Evolutionary conservation across 2,329 filamentous ascomycete species (phyloP), one percentile per base, ranked within the genome.

Genomic region (Chaetomiaceae sp.): DNA sequence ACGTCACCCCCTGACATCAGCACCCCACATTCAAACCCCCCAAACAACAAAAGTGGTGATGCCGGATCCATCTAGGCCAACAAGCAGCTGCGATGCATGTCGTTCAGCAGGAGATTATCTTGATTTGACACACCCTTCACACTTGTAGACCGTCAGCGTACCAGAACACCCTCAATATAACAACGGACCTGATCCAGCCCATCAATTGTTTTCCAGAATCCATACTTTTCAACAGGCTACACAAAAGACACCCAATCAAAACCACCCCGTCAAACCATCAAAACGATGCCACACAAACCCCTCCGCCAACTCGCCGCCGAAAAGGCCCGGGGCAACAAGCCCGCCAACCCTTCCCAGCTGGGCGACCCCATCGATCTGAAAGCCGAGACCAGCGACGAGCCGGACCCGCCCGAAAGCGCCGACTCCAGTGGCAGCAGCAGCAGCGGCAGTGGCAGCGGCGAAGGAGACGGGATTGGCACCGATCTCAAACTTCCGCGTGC

Each of bases 351-450:
- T 3, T 56, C 57, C 32, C 51, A 55, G 44, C 56, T 64, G 2
- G 62, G 62, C 46, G 62, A 63, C 20, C 62, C 62, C 9, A 57
- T 60, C 47, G 58, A 58, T 4, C 48, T 63, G n/a, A 61, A 62
- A 27, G 48, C 57, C 36, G 62, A 62, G 41, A 59, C 58, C 2
- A 58, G 43, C 51, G 47, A 56, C 52, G 47, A 21, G 21, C 34
- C 42, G 8, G 54, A 56, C 6, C 29, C 44, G 6, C 38, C 40
- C 40, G 44, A 48, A 33, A 38, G 9, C 11, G 7, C 16, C n/a
- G 11, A 44, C 8, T 27, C 25, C 9, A 9, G 25, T 5, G 25
- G 25, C 5, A 9, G 25, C 25, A 9, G 9, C 25, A 27, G 9
- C 25, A 27, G 9, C 25, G 25, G 25, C 25, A 27, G 25, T n/a